These are phyloP conservation scores for Eucalyptus fibrosa DNA, from an alignment of 345 rosid genomes.

Conservation along the genomic window DNA sequence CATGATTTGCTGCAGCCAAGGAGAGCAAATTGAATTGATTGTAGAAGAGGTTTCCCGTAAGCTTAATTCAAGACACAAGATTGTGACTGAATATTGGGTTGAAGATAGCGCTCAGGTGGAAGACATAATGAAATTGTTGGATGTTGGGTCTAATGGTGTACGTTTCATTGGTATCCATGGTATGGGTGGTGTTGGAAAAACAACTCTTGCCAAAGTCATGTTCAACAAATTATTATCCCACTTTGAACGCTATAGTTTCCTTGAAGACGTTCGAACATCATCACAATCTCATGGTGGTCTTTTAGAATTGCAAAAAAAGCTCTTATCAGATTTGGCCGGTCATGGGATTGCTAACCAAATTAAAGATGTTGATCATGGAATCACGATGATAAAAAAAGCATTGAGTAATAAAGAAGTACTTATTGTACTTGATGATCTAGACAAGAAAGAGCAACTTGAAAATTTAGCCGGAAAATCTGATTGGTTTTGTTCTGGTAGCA, in stretches of 20 bases:
- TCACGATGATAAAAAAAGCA: not conserved
- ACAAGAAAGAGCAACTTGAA: not conserved
- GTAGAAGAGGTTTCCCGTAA: not conserved
- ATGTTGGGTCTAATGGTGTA: not conserved
- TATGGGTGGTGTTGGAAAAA: not conserved
- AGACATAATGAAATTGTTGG: not conserved
- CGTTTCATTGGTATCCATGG: not conserved
- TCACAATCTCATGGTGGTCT: not conserved
- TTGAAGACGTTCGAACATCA: constrained; percentile 4
- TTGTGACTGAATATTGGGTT: not conserved
- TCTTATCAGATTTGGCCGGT: not conserved
- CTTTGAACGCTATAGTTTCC: constrained; percentile 9
- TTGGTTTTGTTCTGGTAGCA: constrained; percentile 1
- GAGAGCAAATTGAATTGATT: not conserved
- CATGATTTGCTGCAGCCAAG: not conserved
- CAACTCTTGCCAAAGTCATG: not conserved
- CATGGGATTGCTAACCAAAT: not conserved
- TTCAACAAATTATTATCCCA: not conserved
- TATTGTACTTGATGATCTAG: not conserved
- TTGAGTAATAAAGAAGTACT: not conserved
- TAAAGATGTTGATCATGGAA: not conserved
- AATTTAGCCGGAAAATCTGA: not conserved
- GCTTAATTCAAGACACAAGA: not conserved
- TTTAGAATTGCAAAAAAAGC: not conserved
- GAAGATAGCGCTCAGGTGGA: not conserved